Base-by-base conservation (phyloP, 345 rosid genomes). In the Populus tremula region DNA sequence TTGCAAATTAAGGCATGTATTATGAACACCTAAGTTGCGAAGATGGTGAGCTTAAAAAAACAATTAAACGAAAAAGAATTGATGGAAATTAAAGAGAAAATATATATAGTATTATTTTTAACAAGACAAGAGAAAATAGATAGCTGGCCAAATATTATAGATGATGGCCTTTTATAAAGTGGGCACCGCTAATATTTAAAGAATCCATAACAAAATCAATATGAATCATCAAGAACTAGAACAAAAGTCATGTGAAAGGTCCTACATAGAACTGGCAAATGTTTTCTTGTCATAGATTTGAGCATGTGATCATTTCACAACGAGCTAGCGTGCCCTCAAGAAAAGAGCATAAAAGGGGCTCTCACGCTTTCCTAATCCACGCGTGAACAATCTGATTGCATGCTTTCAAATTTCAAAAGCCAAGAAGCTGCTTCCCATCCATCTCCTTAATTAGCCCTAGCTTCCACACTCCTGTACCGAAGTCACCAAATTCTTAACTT, bases 331-430 rank as follows among this genome's bases (percentile, higher is more conserved):
- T 50, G 78, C 27, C 70, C 65, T 9, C 21, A 29, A 64, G 77
- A 41, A 41, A 33, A 70, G 78, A 59, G 53, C 63, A 78, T 62
- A 49, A 63, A 76, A 70, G 68, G 67, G 85, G 83, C 79, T 75
- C 65, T 83, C 86, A 77, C 82, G 81, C 83, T 83, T 85, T 83
- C 78, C 83, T 70, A 78, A 76, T 85, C 80, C 91, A 85, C 88
- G 93, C 89, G 85, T 87, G 90, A 84, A 79, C 35, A 71, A 76
- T 73, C 74, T 79, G 73, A 36, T 76, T 80, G 73, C 82, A 77
- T 84, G 86, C 88, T 87, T 78, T 86, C 82, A 61, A 68, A 78
- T 86, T 86, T 85, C 87, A 82, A 83, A 82, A 78, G 89, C 91
- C 89, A 84, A 23, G 66, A 14, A 62, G 35, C 66, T 64, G 6